phyloP scores from a whole-genome alignment of 2,329 filamentous ascomycete species.

The Trichoderma semiorbis region DNA sequence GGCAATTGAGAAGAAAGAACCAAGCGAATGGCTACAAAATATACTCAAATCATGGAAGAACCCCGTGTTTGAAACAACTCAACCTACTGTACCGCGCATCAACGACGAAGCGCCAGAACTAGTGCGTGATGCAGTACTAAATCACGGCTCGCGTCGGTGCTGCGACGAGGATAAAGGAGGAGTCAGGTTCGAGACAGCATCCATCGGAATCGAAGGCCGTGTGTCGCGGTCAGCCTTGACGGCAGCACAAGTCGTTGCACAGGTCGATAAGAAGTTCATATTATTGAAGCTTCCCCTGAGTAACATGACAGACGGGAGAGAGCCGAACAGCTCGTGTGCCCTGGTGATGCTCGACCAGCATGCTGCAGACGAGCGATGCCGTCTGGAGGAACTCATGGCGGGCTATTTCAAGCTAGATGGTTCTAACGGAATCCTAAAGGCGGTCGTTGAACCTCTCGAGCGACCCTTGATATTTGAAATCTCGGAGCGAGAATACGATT shows the following conservation, averaged over 20 bases:
- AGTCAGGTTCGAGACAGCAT: slow-evolving; percentile 31
- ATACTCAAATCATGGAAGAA: slow-evolving; percentile 69
- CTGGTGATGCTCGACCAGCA: slow-evolving; percentile 88
- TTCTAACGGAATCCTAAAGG: slow-evolving; percentile 14
- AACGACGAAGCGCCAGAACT: slow-evolving; percentile 22
- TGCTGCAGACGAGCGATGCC: slow-evolving; percentile 84
- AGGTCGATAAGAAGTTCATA: slow-evolving; percentile 90
- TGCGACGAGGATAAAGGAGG: slow-evolving; percentile 14
- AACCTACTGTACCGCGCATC: slow-evolving; percentile 44
- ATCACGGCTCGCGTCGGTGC: not conserved
- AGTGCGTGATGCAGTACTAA: not conserved
- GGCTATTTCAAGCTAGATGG: slow-evolving; percentile 42
- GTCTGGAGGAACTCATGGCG: slow-evolving; percentile 68
- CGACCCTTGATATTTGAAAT: slow-evolving; percentile 64
- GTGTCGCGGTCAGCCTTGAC: slow-evolving; percentile 62
- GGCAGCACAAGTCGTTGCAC: slow-evolving; percentile 65
- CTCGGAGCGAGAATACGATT: slow-evolving; percentile 52
- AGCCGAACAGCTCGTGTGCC: slow-evolving; percentile 39
- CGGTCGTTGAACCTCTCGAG: slow-evolving; percentile 38
- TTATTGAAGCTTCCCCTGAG: slow-evolving; percentile 55
- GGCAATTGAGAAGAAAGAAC: slow-evolving; percentile 19
- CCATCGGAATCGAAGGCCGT: slow-evolving; percentile 35
- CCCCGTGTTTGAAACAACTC: slow-evolving; percentile 61
- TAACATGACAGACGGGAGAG: not conserved
- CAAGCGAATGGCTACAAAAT: slow-evolving; percentile 54